Evolutionary conservation across 208 protist species (phyloP).

Genomic region (Trypanosoma vivax): DNA sequence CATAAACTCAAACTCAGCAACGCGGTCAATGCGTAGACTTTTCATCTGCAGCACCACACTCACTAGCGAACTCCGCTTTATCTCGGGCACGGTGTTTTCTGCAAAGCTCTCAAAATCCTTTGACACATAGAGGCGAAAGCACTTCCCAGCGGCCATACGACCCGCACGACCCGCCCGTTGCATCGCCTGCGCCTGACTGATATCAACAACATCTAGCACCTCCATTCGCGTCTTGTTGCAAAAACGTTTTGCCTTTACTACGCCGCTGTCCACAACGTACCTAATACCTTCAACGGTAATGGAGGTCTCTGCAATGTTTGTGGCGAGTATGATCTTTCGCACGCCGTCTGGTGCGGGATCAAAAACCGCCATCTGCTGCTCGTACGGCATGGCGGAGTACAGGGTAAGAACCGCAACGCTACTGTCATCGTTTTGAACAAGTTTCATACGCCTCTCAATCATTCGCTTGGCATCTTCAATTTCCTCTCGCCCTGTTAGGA

Average conservation of each 20-base stretch:
- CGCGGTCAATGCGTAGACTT: slow-evolving; percentile 94
- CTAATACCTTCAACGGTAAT: slow-evolving; percentile 98
- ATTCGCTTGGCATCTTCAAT: slow-evolving; percentile 86
- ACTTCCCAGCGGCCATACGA: slow-evolving; percentile 95
- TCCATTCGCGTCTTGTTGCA: slow-evolving; percentile 97
- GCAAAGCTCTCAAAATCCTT: slow-evolving; percentile 93
- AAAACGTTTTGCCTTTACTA: slow-evolving; percentile 97
- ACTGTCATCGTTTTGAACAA: slow-evolving; percentile 47
- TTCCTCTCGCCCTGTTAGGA: slow-evolving; percentile 97
- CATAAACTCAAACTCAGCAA: slow-evolving; percentile 98
- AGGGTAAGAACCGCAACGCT: slow-evolving; percentile 75
- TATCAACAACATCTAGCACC: slow-evolving; percentile 90
- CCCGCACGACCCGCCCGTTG: slow-evolving; percentile 97
- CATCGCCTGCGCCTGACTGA: slow-evolving; percentile 90
- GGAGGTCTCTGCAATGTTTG: slow-evolving; percentile 99
- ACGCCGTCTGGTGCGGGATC: slow-evolving; percentile 81
- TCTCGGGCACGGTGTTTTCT: slow-evolving; percentile 96
- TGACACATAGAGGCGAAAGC: slow-evolving; percentile 97
- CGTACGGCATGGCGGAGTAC: slow-evolving; percentile 96
- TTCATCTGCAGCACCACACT: slow-evolving; percentile 96
- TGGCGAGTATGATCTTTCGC: slow-evolving; percentile 96
- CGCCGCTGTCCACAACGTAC: slow-evolving; percentile 98
- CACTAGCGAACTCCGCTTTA: slow-evolving; percentile 96
- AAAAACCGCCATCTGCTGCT: slow-evolving; percentile 95
- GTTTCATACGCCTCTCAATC: slow-evolving; percentile 68